A percentile compares a stretch with the other conserved stretches of the same genome.
phyloP scores from a whole-genome alignment of 495 filamentous ascomycete genomes.

The Neurospora sublineolata region DNA sequence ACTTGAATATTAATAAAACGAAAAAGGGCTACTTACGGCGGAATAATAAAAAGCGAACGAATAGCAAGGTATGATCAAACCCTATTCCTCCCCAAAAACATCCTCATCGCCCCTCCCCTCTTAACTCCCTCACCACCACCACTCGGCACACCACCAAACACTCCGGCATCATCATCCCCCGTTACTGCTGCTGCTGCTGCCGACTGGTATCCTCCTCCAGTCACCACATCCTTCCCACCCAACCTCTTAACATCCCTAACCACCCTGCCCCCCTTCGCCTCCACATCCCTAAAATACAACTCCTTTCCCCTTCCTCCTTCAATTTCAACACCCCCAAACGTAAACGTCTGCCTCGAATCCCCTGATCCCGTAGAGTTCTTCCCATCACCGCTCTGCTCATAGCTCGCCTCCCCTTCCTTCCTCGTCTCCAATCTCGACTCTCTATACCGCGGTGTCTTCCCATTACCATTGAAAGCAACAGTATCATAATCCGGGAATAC shows the following conservation, averaged over 20 bases:
- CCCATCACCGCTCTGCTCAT: slow-evolving; percentile 34
- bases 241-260: slow-evolving; percentile 20
- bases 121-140: background rate
- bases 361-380: slow-evolving; percentile 41
- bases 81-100: slow-evolving; percentile 9
- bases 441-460: slow-evolving; percentile 8
- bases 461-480: slow-evolving; percentile 30
- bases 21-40: no score
- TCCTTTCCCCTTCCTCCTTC: background rate
- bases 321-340: slow-evolving; percentile 26
- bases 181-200: no score
- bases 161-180: background rate
- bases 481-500: slow-evolving; percentile 37
- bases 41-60: no score
- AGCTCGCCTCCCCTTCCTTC: slow-evolving; percentile 46
- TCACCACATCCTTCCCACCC: background rate
- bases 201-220: background rate
- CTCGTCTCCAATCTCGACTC: slow-evolving; percentile 38
- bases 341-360: slow-evolving; percentile 43
- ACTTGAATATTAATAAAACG: no score
- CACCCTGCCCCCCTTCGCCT: slow-evolving; percentile 13
- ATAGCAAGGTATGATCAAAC: background rate
- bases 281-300: slow-evolving; percentile 5
- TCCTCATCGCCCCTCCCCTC: slow-evolving; percentile 4
- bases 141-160: background rate